phyloP scores from a whole-genome alignment of 495 filamentous ascomycete genomes.

The Aspergillus nanangensis region DNA sequence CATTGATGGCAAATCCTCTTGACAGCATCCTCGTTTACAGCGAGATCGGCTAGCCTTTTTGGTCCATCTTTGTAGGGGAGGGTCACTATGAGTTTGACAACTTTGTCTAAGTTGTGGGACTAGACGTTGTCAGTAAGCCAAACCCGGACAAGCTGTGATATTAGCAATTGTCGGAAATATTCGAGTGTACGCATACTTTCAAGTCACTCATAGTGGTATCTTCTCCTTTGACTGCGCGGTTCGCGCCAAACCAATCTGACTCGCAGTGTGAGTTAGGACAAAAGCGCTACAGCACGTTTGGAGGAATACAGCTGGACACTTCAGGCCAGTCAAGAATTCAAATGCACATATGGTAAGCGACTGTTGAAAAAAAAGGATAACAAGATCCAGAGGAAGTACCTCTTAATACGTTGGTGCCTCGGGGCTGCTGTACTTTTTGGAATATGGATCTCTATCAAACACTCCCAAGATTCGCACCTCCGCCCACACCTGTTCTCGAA shows the following conservation, averaged over 20 bases:
- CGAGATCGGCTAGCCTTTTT: neutral
- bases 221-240: neutral
- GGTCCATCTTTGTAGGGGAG: neutral
- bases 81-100: neutral
- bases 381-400: neutral
- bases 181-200: neutral
- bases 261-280: neutral
- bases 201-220: neutral
- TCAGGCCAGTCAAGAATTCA: neutral
- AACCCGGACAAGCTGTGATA: neutral
- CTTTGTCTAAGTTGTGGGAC: neutral
- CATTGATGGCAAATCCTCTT: neutral
- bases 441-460: too few relatives aligned
- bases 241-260: neutral
- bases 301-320: neutral
- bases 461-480: too few relatives aligned
- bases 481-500: too few relatives aligned
- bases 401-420: too few relatives aligned
- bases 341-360: neutral
- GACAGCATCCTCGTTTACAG: neutral
- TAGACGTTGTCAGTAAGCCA: neutral
- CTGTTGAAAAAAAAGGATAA: neutral
- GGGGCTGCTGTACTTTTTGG: too few relatives aligned
- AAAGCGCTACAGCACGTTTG: neutral
- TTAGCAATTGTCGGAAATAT: neutral